These are phyloP conservation scores for Phytopythium sindhum DNA, from an alignment of 352 stramenopile species.

Conservation along the genomic window DNA sequence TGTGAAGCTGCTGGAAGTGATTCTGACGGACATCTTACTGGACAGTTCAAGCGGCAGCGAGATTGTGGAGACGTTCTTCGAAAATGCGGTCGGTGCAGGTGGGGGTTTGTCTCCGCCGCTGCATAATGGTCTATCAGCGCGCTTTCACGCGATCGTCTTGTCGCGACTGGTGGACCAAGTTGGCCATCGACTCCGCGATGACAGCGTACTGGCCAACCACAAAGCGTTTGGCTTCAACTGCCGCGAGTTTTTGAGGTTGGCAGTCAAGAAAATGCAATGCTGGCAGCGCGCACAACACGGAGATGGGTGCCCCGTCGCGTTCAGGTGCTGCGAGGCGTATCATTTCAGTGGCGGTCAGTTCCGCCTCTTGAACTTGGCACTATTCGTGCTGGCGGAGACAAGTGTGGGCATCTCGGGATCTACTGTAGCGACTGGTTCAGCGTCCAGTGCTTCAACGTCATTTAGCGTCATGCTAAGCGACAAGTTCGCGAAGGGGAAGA, in stretches of 20 bases:
- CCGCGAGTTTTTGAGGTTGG: conserved; percentile 53
- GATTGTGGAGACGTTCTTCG: conserved; percentile 47
- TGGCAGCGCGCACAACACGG: conserved; percentile 70
- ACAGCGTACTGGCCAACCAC: conserved; percentile 39
- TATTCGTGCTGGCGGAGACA: conserved; percentile 56
- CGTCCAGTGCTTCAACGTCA: conserved; percentile 21
- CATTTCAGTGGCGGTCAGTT: conserved; percentile 56
- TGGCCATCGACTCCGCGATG: conserved; percentile 37
- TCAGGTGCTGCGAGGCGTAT: conserved; percentile 46
- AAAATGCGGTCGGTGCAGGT: conserved; percentile 26
- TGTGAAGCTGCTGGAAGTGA: conserved; percentile 39
- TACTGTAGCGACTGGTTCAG: conserved; percentile 9
- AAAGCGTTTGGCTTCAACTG: conserved; percentile 55
- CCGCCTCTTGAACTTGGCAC: conserved; percentile 47
- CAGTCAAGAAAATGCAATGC: conserved; percentile 55
- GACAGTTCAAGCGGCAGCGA: conserved; percentile 43
- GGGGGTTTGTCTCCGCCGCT: conserved; percentile 34
- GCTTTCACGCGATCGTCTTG: conserved; percentile 54
- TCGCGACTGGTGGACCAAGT: conserved; percentile 53
- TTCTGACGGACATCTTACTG: conserved; percentile 55
- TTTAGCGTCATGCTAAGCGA: conserved; percentile 51
- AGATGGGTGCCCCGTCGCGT: conserved; percentile 42
- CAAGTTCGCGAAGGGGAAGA: conserved; percentile 56
- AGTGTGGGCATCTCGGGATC: conserved; percentile 25
- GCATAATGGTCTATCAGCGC: conserved; percentile 40